These are phyloP conservation scores for Naganishia vaughanmartiniae DNA, from an alignment of 768 basidiomycete genomes.

Conservation along the genomic window DNA sequence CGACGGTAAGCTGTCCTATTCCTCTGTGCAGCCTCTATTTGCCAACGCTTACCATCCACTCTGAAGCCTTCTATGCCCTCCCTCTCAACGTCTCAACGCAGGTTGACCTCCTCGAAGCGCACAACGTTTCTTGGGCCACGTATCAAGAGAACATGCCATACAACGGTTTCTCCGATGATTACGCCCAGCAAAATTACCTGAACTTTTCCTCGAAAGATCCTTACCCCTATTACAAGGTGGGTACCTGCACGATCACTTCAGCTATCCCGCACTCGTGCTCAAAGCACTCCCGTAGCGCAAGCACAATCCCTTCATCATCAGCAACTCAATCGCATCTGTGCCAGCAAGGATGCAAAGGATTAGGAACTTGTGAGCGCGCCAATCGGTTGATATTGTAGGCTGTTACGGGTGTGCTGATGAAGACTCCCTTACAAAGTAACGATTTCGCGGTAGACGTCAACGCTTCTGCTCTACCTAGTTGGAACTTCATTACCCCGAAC, in stretches of 20 bases:
- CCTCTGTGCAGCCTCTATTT: no score
- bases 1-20: slow-evolving; percentile 48
- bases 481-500: slow-evolving; percentile 66
- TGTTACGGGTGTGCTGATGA: neutral
- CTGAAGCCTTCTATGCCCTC: slow-evolving; percentile 39
- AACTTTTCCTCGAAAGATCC: slow-evolving; percentile 42
- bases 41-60: neutral
- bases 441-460: slow-evolving; percentile 62
- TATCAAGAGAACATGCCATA: slow-evolving; percentile 52
- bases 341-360: slow-evolving; percentile 55
- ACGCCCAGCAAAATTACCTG: slow-evolving; percentile 53
- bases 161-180: slow-evolving; percentile 44
- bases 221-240: slow-evolving; percentile 58
- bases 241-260: neutral
- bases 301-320: slow-evolving; percentile 61
- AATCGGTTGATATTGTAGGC: neutral
- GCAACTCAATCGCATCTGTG: slow-evolving; percentile 57
- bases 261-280: neutral
- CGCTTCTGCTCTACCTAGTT: slow-evolving; percentile 60
- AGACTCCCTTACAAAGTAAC: slow-evolving; percentile 48
- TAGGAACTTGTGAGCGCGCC: slow-evolving; percentile 57
- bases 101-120: slow-evolving; percentile 64
- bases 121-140: slow-evolving; percentile 63
- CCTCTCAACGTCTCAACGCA: slow-evolving; percentile 60
- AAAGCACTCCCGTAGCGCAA: slow-evolving; percentile 54